These are phyloP conservation scores for Metschnikowia corniflorae DNA, from an alignment of 805 yeast genomes.

Conservation along the genomic window DNA sequence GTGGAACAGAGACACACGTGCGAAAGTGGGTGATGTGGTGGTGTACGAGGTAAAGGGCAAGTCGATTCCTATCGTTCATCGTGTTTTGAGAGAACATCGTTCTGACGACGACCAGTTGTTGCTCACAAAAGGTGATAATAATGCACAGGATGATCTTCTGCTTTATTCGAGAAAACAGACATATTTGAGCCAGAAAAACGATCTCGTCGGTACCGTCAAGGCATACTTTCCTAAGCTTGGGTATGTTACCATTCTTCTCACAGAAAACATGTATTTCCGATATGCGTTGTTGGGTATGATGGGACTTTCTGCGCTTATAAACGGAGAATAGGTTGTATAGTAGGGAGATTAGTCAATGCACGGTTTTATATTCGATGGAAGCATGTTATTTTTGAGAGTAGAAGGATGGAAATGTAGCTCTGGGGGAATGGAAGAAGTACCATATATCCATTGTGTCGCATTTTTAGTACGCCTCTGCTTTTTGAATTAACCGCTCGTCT, in stretches of 20 bases:
- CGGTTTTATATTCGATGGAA: too few relatives aligned
- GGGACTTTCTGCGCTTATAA: slow-evolving; percentile 64
- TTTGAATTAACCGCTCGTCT: too few relatives aligned
- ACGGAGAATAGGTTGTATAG: slow-evolving; percentile 17
- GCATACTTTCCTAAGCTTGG: slow-evolving; percentile 90
- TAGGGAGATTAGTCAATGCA: too few relatives aligned
- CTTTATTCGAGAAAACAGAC: slow-evolving; percentile 73
- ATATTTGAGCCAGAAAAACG: slow-evolving; percentile 72
- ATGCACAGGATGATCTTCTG: slow-evolving; percentile 85
- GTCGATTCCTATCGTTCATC: slow-evolving; percentile 92
- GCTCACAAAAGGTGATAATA: slow-evolving; percentile 95
- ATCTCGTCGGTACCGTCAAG: slow-evolving; percentile 87
- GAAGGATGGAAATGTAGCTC: too few relatives aligned
- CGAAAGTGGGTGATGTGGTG: slow-evolving; percentile 86
- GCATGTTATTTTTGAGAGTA: too few relatives aligned
- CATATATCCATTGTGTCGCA: too few relatives aligned
- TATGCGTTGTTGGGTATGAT: slow-evolving; percentile 71
- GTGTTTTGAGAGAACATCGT: slow-evolving; percentile 85
- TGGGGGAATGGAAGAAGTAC: too few relatives aligned
- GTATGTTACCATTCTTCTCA: slow-evolving; percentile 83
- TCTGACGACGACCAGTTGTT: slow-evolving; percentile 57
- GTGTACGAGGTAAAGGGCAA: slow-evolving; percentile 82
- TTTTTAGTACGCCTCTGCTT: too few relatives aligned
- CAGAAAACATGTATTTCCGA: slow-evolving; percentile 83
- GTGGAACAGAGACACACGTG: slow-evolving; percentile 74